Evolutionary conservation across 441 rosid species (phyloP), one percentile per base, ranked within the genome.

Genomic region (Adansonia rubrostipa): DNA sequence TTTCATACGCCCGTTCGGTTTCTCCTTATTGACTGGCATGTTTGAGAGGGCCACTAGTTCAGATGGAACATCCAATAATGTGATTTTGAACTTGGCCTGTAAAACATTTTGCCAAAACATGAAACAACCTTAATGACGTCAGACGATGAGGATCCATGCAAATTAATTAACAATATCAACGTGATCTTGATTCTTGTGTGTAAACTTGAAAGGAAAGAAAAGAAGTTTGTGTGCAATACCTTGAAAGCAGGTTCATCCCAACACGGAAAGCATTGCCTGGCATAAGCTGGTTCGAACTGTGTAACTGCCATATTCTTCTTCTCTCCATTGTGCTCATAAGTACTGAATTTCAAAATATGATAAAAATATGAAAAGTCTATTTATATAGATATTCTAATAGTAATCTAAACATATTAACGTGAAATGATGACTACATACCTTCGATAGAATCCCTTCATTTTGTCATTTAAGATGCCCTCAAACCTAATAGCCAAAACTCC

Each of bases 191-290:
- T 28, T 28, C 33, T 28, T 28, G 33, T 28, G 11, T 60, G 48
- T 40, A 7, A 50, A 50, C 54, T 50, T 50, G 54, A 50, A 50
- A 51, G 28, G 5, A 2, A 19, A 19, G 36, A 6, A 10, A 61
- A 61, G 42, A 44, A 42, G 13, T n/a, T 58, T 22, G 33, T 33
- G 9, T 19, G 5, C 13, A 66, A 48, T 14, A 95, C 99, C 97
- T 93, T 96, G 95, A 91, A 92, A 78, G 93, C 92, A 72, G 99
- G 98, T 83, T 96, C 97, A 77, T 96, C 99, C 99, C 99, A 93
- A 72, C 99, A 96, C 0, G 99, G 99, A 83, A 96, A 93, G 79
- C 99, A 96, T 80, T 92, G 87, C 84, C 99, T 88, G 28, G 98
- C 98, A 86, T 96, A 95, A 77, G 89, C 97, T 11, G 98, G 97